Evolutionary conservation across 2,329 filamentous ascomycete species (phyloP), one percentile per base, ranked within the genome.

Genomic region (Verticillium klebahnii): DNA sequence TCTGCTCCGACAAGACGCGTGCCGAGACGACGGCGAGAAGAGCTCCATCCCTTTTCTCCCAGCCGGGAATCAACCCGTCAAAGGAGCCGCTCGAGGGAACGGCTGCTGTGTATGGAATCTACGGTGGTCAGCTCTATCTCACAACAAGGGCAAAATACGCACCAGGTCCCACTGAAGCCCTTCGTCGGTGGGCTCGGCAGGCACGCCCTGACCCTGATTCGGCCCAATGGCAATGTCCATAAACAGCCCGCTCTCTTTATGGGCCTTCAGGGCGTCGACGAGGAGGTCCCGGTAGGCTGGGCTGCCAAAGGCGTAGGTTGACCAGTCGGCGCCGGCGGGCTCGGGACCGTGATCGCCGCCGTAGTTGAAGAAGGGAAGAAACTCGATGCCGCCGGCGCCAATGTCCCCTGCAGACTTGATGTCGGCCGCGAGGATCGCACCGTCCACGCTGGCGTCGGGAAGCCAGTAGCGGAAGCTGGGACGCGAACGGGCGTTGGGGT

Each of bases 191-290:
- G 64, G 60, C 1, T 68, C 64, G 0, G 75, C 72, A 1, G 80
- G 80, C 3, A 81, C 77, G 15, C 81, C 81, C 56, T 76, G 72
- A 4, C 80, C 81, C 65, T 80, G 77, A 62, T 80, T 80, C 0
- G 80, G 75, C 0, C 80, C 80, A 1, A 82, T 57, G 0, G 76
- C 70, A 65, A 80, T 79, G 64, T 83, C 80, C 66, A 83, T 73
- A 5, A 76, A 60, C 11, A 82, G 55, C 0, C 69, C 75, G 19
- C 72, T 62, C 0, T 78, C 73, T 2, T 62, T 31, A 6, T 62
- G 60, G 1, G 62, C 60, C 3, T 55, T 37, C 1, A 63, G 40
- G 2, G 54, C 60, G 2, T 40, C 23, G 17, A 19, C 29, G 6
- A 64, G 25, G 4, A 72, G 12, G 5, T 64, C 61, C 19, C 64